Evolutionary conservation across 176 grass and related monocot species (phyloP), one percentile per base, ranked within the genome.

Genomic region (Oryza punctata): DNA sequence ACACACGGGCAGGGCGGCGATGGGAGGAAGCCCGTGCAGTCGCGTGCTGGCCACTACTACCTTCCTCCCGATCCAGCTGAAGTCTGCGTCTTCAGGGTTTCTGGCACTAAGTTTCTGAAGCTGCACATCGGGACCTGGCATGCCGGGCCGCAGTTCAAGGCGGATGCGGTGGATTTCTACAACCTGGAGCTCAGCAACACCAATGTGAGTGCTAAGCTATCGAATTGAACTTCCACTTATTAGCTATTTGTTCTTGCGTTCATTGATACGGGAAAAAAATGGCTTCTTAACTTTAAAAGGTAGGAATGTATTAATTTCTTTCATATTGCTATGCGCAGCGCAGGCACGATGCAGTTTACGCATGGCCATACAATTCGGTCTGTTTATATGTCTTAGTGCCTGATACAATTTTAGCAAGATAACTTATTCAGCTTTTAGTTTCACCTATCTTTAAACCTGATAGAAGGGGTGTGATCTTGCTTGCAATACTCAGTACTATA

Each of bases 181-280:
- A 99, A 99, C 70, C 88, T 99, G 66, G 96, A 99, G 84, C 91
- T 99, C 6, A 99, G 91, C 84, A 60, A 99, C 85, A 99, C 96
- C 75, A 99, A 99, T 87, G 96, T 96, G 75, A 99, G 96, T 93
- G 24, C 5, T 43, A 43, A 5, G 1, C 50, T 67, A 3, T 69
- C 52, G 16, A 25, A 5, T 69, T 64, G 23, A 32, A 76, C 14
- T 41, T 16, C 21, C 43, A 27, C 7, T 26, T 50, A 27, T 13
- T 87, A 13, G 5, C 12, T 57, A 21, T 57, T 57, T 18, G 27
- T 69, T 47, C 1, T 37, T 25, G 68, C 12, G 0, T 46, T 10
- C 13, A 5, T 2, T 32, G 10, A 35, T 38, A 12, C 12, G 52
- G 45, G 14, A 3, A 66, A 78, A 72, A 21, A 49, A 47, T 5